Evolutionary conservation across 768 basidiomycete species (phyloP).

Genomic region (Agrocybe pediades): DNA sequence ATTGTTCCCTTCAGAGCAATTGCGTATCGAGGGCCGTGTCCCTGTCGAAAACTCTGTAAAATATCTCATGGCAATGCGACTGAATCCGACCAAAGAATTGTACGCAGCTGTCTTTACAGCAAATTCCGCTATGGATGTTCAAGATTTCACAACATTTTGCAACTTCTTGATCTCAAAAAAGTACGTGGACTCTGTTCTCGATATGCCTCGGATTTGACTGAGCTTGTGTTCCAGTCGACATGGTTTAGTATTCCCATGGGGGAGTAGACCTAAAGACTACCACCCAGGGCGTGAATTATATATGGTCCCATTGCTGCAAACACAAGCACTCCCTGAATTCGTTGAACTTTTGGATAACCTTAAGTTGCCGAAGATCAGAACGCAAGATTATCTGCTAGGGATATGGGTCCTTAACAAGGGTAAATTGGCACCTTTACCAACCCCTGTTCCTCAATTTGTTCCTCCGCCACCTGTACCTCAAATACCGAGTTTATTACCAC

Average conservation of each 20-base stretch:
- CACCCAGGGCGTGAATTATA: conserved; percentile 86
- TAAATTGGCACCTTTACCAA: conserved; percentile 57
- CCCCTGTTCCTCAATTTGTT: conserved; percentile 21
- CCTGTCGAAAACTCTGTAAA: conserved; percentile 73
- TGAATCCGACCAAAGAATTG: conserved; percentile 79
- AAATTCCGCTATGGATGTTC: conserved; percentile 38
- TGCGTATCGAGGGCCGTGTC: conserved; percentile 86
- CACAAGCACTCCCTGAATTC: conserved; percentile 77
- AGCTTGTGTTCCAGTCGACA: conserved; percentile 59
- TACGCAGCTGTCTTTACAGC: conserved; percentile 77
- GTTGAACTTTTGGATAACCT: conserved; percentile 82
- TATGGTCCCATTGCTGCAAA: conserved; percentile 72
- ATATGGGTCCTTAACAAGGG: conserved; percentile 88
- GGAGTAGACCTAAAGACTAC: conserved; percentile 68
- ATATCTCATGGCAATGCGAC: conserved; percentile 76
- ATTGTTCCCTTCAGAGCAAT: conserved; percentile 68
- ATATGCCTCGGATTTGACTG: conserved; percentile 8
- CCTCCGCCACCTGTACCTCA: conserved; percentile 18
- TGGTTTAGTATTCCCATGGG: conserved; percentile 87
- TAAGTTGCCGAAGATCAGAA: conserved; percentile 63
- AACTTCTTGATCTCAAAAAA: conserved; percentile 73
- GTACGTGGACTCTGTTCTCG: conserved; percentile 36
- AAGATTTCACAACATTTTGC: conserved; percentile 60
- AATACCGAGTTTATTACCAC: neutral
- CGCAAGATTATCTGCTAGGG: conserved; percentile 70